Evolutionary conservation across 169 alveolate species (phyloP).

Genomic region (Plasmodium coatneyi): DNA sequence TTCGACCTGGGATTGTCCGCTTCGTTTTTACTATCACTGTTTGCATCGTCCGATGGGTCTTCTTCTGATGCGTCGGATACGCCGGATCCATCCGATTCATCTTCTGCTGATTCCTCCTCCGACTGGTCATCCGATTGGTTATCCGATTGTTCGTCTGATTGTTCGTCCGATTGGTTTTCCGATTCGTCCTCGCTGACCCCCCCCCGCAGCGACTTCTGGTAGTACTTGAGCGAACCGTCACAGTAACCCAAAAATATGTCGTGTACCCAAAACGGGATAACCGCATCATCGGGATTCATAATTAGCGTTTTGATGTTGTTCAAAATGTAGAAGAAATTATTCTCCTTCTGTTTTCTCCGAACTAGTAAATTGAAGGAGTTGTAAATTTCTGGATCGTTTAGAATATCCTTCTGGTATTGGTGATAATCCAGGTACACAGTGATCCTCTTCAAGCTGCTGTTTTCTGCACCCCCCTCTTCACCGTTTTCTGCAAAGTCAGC

Average conservation of each 20-base stretch:
- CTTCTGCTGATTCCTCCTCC: not conserved
- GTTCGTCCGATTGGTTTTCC: not conserved
- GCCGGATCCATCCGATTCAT: not conserved
- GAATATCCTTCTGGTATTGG: conserved; percentile 86
- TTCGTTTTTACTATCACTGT: not conserved
- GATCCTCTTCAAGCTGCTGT: conserved; percentile 75
- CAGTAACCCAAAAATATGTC: conserved; percentile 88
- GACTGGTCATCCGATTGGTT: not conserved
- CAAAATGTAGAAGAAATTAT: conserved; percentile 90
- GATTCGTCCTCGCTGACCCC: conserved; percentile 14
- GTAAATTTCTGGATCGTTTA: conserved; percentile 87
- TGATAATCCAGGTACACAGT: conserved; percentile 86
- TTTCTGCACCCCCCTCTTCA: conserved; percentile 77
- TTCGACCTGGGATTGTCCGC: too few relatives aligned
- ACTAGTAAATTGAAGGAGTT: conserved; percentile 88
- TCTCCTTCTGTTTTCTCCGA: conserved; percentile 91
- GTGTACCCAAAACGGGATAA: conserved; percentile 86
- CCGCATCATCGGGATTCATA: conserved; percentile 82
- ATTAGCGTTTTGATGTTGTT: conserved; percentile 87
- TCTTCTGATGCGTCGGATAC: not conserved
- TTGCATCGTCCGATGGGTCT: not conserved
- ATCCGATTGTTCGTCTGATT: not conserved
- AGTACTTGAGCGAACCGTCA: conserved; percentile 79
- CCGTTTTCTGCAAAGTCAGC: conserved; percentile 75
- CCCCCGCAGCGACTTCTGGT: conserved; percentile 74